Conservation (phyloP, 306 rosid genomes). For the Quercus agrifolia region DNA sequence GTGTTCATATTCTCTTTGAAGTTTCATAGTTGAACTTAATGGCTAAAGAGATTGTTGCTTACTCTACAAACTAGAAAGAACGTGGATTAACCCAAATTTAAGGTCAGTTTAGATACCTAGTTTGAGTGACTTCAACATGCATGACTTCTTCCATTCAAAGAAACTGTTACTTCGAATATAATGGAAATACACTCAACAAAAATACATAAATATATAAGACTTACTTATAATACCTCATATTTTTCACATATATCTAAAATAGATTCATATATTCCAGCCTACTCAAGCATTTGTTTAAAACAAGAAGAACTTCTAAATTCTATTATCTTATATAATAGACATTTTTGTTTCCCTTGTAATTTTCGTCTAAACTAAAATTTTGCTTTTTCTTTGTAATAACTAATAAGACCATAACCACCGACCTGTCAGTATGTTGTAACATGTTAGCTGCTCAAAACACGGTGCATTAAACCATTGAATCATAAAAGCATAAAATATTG, state of each 20-base stretch:
- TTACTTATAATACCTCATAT: not conserved
- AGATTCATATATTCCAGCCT: not conserved
- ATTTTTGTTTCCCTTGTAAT: conserved; percentile 17
- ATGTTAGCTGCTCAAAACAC: not conserved
- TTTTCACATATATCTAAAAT: conserved; percentile 36
- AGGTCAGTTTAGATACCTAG: conserved; percentile 28
- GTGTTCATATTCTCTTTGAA: not conserved
- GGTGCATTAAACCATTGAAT: not conserved
- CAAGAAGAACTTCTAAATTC: not conserved
- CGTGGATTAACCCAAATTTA: conserved; percentile 38
- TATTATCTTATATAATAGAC: not conserved
- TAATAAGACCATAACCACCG: not conserved
- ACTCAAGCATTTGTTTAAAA: conserved; percentile 24
- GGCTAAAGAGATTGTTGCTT: conserved; percentile 22
- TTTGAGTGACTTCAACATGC: conserved; percentile 13
- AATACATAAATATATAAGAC: not conserved
- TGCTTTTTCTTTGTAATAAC: not conserved
- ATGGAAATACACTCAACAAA: conserved; percentile 25
- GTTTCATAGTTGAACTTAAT: not conserved
- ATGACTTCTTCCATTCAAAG: conserved; percentile 34
- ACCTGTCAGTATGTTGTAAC: not conserved
- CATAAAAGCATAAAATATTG: not conserved
- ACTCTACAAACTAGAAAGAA: conserved; percentile 34
- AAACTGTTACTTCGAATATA: conserved; percentile 33
- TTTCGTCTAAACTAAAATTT: not conserved